These are phyloP conservation scores for Talaromyces sp. DNA, from an alignment of 2,329 filamentous ascomycete species.

Conservation along the genomic window DNA sequence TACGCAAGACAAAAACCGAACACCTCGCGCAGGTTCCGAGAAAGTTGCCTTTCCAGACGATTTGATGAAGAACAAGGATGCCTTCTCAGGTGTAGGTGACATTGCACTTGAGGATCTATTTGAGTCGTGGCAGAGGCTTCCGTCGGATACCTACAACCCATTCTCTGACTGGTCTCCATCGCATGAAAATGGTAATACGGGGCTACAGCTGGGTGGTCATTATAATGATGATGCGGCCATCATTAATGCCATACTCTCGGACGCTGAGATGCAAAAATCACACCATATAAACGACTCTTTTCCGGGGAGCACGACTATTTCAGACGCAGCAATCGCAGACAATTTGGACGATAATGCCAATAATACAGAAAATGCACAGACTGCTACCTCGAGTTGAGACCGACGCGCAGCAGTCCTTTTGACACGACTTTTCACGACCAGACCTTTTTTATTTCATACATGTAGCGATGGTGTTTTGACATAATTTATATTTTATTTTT, in stretches of 20 bases:
- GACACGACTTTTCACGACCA: neutral
- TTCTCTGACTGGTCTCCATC: slow-evolving; percentile 14
- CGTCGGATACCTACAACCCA: slow-evolving; percentile 8
- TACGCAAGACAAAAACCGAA: neutral
- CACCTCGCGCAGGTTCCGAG: neutral
- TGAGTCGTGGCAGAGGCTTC: slow-evolving; percentile 8
- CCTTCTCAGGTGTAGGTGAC: slow-evolving; percentile 5
- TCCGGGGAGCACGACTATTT: neutral
- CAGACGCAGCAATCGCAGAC: neutral
- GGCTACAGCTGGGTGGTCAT: slow-evolving; percentile 7
- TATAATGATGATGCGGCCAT: slow-evolving; percentile 24
- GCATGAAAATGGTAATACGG: slow-evolving; percentile 11
- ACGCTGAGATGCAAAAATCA: slow-evolving; percentile 24
- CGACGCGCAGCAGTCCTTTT: neutral
- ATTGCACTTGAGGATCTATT: slow-evolving; percentile 6
- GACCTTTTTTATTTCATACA: neutral
- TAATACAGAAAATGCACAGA: neutral
- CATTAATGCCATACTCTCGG: slow-evolving; percentile 31
- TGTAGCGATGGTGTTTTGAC: slow-evolving; percentile 8
- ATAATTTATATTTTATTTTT: neutral
- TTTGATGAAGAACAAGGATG: neutral
- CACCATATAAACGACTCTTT: neutral
- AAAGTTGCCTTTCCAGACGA: neutral
- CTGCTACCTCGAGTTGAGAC: neutral
- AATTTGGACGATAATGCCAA: neutral